Base-by-base conservation (phyloP, 257 asterid genomes). In the Henckelia pumila region DNA sequence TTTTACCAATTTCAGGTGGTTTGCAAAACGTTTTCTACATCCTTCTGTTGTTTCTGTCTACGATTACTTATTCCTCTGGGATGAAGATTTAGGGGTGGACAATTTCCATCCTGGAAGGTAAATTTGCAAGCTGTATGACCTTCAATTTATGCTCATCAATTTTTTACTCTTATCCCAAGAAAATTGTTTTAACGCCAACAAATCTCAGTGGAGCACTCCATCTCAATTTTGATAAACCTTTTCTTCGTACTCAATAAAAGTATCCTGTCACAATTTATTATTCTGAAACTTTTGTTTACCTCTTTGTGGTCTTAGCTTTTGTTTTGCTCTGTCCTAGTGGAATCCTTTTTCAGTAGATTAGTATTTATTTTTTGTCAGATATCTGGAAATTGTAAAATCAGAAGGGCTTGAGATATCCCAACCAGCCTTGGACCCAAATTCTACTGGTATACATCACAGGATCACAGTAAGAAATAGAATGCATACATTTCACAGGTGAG, bases 361-460 rank as follows among this genome's bases (percentile, higher is more conserved):
- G 10, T 62, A 29, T 52, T 69, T 63, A 37, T 68, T 63, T 29
- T 32, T 40, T 68, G 22, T 29, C 71, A 92, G 99, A 84, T 94
- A 94, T 73, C 85, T 94, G 66, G 77, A 80, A 70, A 91, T 94
- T 30, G 83, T 94, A 35, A 91, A 81, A 80, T 81, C 95, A 11
- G 88, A 76, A 83, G 96, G 98, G 26, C 83, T 94, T 20, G 98
- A 91, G 71, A 91, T 94, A 77, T 94, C 99, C 61, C 99, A 94
- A 87, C 99, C 99, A 23, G 99, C 99, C 71, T 79, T 94, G 81
- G 98, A 91, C 83, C 99, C 99, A 52, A 87, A 94, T 81, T 94
- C 99, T 24, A 87, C 96, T 37, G 99, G 96, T 59, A 94, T 94
- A 81, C 99, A 94, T 69, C 99, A 89, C 77, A 83, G 92, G 75